phyloP scores from a whole-genome alignment of 2,329 filamentous ascomycete genomes.

The Fusarium paranaense region DNA sequence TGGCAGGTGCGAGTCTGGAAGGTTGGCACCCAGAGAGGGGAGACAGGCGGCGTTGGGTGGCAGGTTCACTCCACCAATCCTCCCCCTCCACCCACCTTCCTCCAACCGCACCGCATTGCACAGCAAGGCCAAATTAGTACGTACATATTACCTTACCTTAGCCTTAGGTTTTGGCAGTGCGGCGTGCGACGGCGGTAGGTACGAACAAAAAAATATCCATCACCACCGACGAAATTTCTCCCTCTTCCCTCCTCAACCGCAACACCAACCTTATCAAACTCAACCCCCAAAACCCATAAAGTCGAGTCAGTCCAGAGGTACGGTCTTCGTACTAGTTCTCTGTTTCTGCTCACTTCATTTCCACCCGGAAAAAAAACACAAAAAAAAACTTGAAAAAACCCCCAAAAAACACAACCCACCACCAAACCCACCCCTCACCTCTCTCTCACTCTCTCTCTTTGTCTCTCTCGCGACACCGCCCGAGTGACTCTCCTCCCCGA shows the following conservation, averaged over 20 bases:
- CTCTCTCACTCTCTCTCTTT: constrained; percentile 36
- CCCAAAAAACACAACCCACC: constrained; percentile 60
- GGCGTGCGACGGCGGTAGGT: constrained; percentile 8
- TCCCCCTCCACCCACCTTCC: constrained; percentile 27
- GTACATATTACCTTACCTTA: constrained; percentile 27
- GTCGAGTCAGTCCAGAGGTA: constrained; percentile 66
- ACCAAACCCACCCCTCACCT: constrained; percentile 33
- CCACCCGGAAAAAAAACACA: constrained; percentile 63
- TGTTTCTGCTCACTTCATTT: constrained; percentile 68
- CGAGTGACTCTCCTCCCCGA: constrained; percentile 39
- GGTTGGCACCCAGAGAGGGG: not conserved
- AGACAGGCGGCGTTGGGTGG: constrained; percentile 18
- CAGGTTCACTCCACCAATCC: constrained; percentile 42
- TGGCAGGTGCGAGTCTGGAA: constrained; percentile 18
- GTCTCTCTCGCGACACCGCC: constrained; percentile 48
- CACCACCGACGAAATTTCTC: constrained; percentile 53
- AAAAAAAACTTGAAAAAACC: constrained; percentile 72
- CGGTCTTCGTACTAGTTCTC: constrained; percentile 69
- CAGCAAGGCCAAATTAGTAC: constrained; percentile 23
- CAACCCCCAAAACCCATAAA: constrained; percentile 57
- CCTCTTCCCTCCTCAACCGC: constrained; percentile 57
- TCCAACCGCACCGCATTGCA: constrained; percentile 31
- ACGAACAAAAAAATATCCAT: constrained; percentile 50
- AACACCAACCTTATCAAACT: constrained; percentile 62
- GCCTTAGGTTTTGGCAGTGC: constrained; percentile 33